A percentile compares a stretch with the other conserved stretches of the same genome.
phyloP scores from a whole-genome alignment of 208 protist genomes.

The Leptomonas pyrrhocoris region DNA sequence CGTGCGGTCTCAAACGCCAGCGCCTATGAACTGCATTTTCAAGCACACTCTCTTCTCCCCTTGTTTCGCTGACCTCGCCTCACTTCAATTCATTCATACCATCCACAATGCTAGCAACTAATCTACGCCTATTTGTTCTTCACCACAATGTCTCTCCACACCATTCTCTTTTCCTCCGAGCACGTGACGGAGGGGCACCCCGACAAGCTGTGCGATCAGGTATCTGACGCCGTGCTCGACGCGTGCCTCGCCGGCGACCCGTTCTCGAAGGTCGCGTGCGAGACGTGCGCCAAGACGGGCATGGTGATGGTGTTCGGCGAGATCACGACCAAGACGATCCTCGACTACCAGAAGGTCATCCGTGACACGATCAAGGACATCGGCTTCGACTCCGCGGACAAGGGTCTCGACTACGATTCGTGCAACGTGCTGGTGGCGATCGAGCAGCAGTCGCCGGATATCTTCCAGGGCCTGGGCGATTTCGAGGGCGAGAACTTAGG shows the following conservation, averaged over 20 bases:
- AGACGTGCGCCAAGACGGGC: slow-evolving; percentile 98
- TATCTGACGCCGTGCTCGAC: slow-evolving; percentile 99
- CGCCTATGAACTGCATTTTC: not conserved
- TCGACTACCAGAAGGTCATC: slow-evolving; percentile 99
- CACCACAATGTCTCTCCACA: slow-evolving; percentile 43
- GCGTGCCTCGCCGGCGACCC: no score
- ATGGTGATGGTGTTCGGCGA: slow-evolving; percentile 99
- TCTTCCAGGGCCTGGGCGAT: slow-evolving; percentile 97
- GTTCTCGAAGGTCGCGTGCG: slow-evolving; percentile 98
- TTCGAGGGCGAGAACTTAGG: slow-evolving; percentile 96
- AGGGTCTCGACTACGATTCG: slow-evolving; percentile 98
- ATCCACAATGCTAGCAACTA: not conserved
- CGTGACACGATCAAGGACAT: slow-evolving; percentile 97
- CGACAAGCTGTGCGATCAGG: slow-evolving; percentile 99
- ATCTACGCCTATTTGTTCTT: slow-evolving; percentile 7
- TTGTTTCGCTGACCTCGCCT: not conserved
- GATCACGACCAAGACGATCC: slow-evolving; percentile 97
- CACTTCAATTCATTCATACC: no score
- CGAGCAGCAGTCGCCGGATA: slow-evolving; percentile 99
- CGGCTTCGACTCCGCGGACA: slow-evolving; percentile 96
- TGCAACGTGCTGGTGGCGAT: slow-evolving; percentile 98
- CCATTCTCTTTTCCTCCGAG: slow-evolving; percentile 94
- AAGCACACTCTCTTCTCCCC: not conserved
- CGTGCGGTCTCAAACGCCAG: no score
- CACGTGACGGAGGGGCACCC: slow-evolving; percentile 99